A percentile compares a stretch with the other conserved stretches of the same genome.
phyloP scores from a whole-genome alignment of 495 filamentous ascomycete species.

The Lentithecium fluviatile region DNA sequence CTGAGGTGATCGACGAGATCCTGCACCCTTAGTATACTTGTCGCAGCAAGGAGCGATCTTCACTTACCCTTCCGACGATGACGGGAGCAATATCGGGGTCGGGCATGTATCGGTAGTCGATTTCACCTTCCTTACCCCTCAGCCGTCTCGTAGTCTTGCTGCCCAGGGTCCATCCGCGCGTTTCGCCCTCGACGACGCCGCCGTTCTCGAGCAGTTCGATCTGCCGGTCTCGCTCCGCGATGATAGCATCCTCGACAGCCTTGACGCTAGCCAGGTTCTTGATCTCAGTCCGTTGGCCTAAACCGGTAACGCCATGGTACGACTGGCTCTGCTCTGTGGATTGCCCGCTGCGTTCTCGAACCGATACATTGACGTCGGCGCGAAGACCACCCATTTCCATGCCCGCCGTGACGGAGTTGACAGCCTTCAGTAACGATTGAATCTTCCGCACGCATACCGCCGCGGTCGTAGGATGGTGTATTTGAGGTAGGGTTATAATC shows the following conservation, averaged over 20 bases:
- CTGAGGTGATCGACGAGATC: slow-evolving; percentile 65
- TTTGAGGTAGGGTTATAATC: slow-evolving; percentile 87
- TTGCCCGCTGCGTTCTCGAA: slow-evolving; percentile 55
- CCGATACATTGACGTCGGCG: slow-evolving; percentile 94
- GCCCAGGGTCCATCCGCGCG: slow-evolving; percentile 85
- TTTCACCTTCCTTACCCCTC: slow-evolving; percentile 92
- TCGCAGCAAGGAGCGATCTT: neutral
- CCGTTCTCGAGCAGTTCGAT: slow-evolving; percentile 77
- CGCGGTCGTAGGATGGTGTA: slow-evolving; percentile 79
- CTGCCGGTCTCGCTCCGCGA: slow-evolving; percentile 85
- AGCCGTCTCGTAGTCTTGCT: slow-evolving; percentile 72
- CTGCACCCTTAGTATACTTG: slow-evolving; percentile 2
- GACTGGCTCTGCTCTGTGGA: slow-evolving; percentile 41
- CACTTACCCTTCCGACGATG: slow-evolving; percentile 58
- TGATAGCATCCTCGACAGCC: slow-evolving; percentile 88
- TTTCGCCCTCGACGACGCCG: slow-evolving; percentile 79
- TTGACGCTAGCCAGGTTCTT: slow-evolving; percentile 96
- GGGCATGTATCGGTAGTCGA: slow-evolving; percentile 98
- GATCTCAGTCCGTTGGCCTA: slow-evolving; percentile 93
- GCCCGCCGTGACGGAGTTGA: slow-evolving; percentile 78
- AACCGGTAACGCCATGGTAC: slow-evolving; percentile 56
- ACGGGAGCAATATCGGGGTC: slow-evolving; percentile 88
- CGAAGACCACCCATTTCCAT: slow-evolving; percentile 92
- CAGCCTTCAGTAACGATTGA: slow-evolving; percentile 74
- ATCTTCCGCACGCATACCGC: slow-evolving; percentile 86